Conservation (phyloP, 2,329 filamentous ascomycete species). For the Cladophialophora exuberans region DNA sequence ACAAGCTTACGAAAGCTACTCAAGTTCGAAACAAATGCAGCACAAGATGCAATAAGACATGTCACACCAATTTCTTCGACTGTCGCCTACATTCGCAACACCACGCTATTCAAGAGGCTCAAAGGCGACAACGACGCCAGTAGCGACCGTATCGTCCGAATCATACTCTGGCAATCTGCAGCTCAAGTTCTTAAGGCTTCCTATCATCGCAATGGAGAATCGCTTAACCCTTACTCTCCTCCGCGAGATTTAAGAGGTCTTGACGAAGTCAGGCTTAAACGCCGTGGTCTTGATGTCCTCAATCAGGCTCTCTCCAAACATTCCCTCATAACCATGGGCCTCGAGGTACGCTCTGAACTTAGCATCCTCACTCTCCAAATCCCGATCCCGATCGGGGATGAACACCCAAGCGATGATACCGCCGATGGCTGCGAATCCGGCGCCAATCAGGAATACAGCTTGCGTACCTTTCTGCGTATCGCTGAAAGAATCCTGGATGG, state of each 20-base stretch:
- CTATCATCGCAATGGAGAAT: no score
- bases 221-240: no score
- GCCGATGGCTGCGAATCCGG: constrained; percentile 53
- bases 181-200: no score
- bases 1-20: constrained; percentile 4
- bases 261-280: constrained; percentile 7
- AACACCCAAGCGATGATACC: constrained; percentile 50
- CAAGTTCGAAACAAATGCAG: background rate
- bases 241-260: constrained; percentile 3
- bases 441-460: constrained; percentile 55
- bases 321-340: constrained; percentile 46
- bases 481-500: constrained; percentile 52
- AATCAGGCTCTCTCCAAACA: constrained; percentile 13
- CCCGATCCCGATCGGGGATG: constrained; percentile 49
- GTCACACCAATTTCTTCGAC: background rate
- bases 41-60: constrained; percentile 1
- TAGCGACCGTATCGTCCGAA: no score
- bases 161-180: no score
- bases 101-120: no score
- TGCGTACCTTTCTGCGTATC: constrained; percentile 52
- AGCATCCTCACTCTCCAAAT: constrained; percentile 50
- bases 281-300: constrained; percentile 7
- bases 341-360: constrained; percentile 50
- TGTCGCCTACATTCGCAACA: no score
- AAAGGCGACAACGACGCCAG: no score